phyloP scores from a whole-genome alignment of 768 basidiomycete genomes.

The Kwoniella sp. region DNA sequence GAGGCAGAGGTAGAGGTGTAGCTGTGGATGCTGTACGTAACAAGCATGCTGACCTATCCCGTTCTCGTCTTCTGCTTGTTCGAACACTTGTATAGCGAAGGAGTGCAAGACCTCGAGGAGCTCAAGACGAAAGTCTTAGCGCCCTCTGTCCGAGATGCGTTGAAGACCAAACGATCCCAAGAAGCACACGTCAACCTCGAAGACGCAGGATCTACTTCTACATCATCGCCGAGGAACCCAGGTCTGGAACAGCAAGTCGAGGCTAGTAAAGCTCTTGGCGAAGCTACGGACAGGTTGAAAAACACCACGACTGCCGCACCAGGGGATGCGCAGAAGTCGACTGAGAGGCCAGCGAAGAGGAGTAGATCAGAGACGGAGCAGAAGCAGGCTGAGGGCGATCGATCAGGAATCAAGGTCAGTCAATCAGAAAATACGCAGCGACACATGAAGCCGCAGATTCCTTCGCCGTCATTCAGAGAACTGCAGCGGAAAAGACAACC shows the following conservation, averaged over 20 bases:
- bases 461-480: too few relatives aligned
- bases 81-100: conserved; percentile 55
- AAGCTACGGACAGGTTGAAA: not conserved
- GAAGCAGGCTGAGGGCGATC: conserved; percentile 44
- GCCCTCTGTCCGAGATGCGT: conserved; percentile 26
- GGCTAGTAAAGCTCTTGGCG: conserved; percentile 6
- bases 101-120: conserved; percentile 57
- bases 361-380: conserved; percentile 5
- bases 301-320: not conserved
- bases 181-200: not conserved
- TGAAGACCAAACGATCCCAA: conserved; percentile 27
- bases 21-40: not conserved
- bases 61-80: not conserved
- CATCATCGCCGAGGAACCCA: not conserved
- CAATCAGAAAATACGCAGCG: too few relatives aligned
- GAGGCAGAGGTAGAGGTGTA: too few relatives aligned
- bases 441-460: too few relatives aligned
- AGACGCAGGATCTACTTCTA: not conserved
- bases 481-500: too few relatives aligned
- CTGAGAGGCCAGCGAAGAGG: not conserved
- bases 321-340: not conserved
- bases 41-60: not conserved
- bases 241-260: conserved; percentile 6
- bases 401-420: conserved; percentile 56
- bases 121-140: conserved; percentile 55